These are phyloP conservation scores for Yamadazyma sp. DNA, from an alignment of 805 yeast species.

Conservation along the genomic window DNA sequence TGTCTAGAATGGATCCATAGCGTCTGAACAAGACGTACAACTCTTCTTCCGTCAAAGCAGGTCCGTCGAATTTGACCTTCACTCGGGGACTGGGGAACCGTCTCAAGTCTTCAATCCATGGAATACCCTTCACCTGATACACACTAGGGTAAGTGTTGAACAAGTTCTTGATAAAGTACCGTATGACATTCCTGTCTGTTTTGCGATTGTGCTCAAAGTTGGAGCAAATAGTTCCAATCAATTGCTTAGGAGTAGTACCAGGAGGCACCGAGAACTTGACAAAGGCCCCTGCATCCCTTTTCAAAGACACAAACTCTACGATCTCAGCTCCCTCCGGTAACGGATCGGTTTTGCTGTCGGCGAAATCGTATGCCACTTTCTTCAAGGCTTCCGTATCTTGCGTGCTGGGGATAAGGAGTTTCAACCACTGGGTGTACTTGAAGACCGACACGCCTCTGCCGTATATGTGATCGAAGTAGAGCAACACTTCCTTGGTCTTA, in stretches of 20 bases:
- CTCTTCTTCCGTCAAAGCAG: slow-evolving; percentile 73
- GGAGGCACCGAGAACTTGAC: slow-evolving; percentile 69
- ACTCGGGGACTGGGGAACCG: slow-evolving; percentile 67
- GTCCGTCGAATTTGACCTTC: slow-evolving; percentile 73
- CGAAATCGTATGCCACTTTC: slow-evolving; percentile 19
- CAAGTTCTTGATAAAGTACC: slow-evolving; percentile 12
- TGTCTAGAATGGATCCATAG: slow-evolving; percentile 81
- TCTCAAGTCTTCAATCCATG: slow-evolving; percentile 94
- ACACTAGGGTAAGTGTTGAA: slow-evolving; percentile 45
- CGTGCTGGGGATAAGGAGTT: slow-evolving; percentile 19
- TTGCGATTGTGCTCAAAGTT: slow-evolving; percentile 36
- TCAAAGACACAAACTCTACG: slow-evolving; percentile 64
- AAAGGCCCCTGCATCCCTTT: slow-evolving; percentile 92
- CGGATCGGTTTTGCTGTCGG: slow-evolving; percentile 20
- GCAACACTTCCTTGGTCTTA: slow-evolving; percentile 29
- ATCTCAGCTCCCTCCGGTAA: slow-evolving; percentile 40
- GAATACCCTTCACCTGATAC: slow-evolving; percentile 82
- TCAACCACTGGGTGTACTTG: slow-evolving; percentile 22
- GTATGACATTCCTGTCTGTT: slow-evolving; percentile 12
- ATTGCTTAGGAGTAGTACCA: slow-evolving; percentile 46
- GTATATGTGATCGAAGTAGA: slow-evolving; percentile 39
- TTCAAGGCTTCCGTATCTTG: slow-evolving; percentile 19
- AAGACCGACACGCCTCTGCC: slow-evolving; percentile 29
- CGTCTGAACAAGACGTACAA: slow-evolving; percentile 79
- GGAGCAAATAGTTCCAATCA: slow-evolving; percentile 50